Conservation (phyloP, 495 filamentous ascomycete species). For the Ascobolus immersus region DNA sequence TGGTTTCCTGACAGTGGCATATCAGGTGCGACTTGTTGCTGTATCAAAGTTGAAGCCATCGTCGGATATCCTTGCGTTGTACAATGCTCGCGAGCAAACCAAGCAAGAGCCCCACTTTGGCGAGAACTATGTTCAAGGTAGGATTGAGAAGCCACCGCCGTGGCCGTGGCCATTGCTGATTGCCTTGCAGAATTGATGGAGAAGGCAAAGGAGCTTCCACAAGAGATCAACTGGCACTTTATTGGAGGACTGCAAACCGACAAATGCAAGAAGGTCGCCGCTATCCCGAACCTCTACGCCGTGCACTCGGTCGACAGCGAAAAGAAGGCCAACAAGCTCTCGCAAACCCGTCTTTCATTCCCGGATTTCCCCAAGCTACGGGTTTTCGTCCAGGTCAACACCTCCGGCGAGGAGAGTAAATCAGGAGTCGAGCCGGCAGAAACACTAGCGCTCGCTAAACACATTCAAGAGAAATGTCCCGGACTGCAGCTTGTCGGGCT, state of each 20-base stretch:
- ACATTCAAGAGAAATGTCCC: constrained; percentile 43
- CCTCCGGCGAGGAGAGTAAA: constrained; percentile 67
- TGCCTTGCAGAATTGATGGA: constrained; percentile 39
- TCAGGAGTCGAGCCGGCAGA: constrained; percentile 47
- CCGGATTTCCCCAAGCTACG: constrained; percentile 17
- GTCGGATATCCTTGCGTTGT: constrained; percentile 62
- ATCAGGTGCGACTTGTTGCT: constrained; percentile 70
- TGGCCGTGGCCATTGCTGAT: background rate
- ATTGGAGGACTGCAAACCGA: constrained; percentile 58
- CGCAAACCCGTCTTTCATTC: constrained; percentile 44
- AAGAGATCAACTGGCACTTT: constrained; percentile 75
- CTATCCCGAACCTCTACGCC: constrained; percentile 72
- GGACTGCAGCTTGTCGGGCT: constrained; percentile 51
- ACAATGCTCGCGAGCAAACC: constrained; percentile 25
- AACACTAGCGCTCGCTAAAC: constrained; percentile 34
- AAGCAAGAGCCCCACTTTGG: constrained; percentile 58
- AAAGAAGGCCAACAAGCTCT: constrained; percentile 63
- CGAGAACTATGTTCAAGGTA: constrained; percentile 72
- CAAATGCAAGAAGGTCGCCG: constrained; percentile 69
- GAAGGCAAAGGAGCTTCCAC: constrained; percentile 56
- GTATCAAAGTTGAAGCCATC: constrained; percentile 88
- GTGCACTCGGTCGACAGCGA: constrained; percentile 68
- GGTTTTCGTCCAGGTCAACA: constrained; percentile 82
- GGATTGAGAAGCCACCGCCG: background rate
- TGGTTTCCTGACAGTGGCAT: too few relatives aligned